phyloP scores from a whole-genome alignment of 176 grass and related monocot species.

The Eleusine coracana region DNA sequence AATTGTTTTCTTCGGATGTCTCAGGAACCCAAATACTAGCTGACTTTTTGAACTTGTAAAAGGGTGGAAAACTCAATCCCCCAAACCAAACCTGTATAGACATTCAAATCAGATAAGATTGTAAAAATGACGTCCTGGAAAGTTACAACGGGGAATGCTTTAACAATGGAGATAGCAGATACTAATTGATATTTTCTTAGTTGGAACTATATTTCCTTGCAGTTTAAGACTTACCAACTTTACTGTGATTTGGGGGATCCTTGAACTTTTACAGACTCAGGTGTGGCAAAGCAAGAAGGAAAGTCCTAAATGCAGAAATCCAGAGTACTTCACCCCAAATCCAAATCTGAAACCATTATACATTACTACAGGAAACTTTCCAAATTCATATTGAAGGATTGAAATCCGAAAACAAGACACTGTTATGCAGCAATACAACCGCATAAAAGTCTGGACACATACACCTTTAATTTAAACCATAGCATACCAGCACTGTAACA shows the following conservation, averaged over 20 bases:
- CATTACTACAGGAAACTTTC: slow-evolving; percentile 28
- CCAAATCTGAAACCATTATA: slow-evolving; percentile 50
- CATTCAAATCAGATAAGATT: slow-evolving; percentile 4
- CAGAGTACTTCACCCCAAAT: slow-evolving; percentile 62
- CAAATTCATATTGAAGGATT: neutral
- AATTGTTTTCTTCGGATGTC: neutral
- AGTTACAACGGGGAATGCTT: neutral
- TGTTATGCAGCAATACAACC: neutral
- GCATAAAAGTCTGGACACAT: neutral
- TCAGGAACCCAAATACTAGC: neutral
- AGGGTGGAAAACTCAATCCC: slow-evolving; percentile 17
- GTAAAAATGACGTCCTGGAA: neutral
- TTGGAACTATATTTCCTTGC: slow-evolving; percentile 11
- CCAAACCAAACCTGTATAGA: slow-evolving; percentile 41
- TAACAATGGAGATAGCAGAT: neutral
- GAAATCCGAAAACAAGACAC: neutral
- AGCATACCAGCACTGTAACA: neutral
- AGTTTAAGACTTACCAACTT: slow-evolving; percentile 39
- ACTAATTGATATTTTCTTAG: slow-evolving; percentile 1
- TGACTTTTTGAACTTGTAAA: slow-evolving; percentile 12
- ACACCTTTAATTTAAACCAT: neutral
- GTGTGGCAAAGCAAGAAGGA: slow-evolving; percentile 5
- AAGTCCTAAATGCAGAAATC: slow-evolving; percentile 55
- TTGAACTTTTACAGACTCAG: slow-evolving; percentile 29
- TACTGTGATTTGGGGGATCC: slow-evolving; percentile 37